A percentile compares a stretch with the other conserved stretches of the same genome.
These are phyloP conservation scores for Globisporangium radiosum DNA, from an alignment of 352 stramenopile species.

Conservation along the genomic window DNA sequence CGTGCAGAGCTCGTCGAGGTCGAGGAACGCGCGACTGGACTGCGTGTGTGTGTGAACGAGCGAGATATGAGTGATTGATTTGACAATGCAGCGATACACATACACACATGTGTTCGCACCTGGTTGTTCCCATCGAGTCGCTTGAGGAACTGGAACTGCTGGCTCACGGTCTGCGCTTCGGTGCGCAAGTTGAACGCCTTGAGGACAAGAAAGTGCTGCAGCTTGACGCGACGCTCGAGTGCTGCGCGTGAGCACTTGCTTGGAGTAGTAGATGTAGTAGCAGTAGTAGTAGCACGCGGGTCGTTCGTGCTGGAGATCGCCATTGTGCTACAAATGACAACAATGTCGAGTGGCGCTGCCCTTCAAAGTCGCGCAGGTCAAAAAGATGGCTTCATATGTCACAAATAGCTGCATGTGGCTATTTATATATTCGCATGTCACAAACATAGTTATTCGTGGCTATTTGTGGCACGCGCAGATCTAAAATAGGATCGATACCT, in stretches of 20 bases:
- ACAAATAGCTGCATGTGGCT: neutral
- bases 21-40: constrained; percentile 26
- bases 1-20: constrained; percentile 52
- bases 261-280: neutral
- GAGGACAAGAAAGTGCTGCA: constrained; percentile 77
- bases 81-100: neutral
- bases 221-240: constrained; percentile 37
- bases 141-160: constrained; percentile 62
- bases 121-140: constrained; percentile 15
- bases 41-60: constrained; percentile 2
- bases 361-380: neutral
- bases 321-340: constrained; percentile 3
- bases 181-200: constrained; percentile 75
- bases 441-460: no score
- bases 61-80: neutral
- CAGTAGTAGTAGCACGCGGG: neutral
- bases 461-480: no score
- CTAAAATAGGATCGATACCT: no score
- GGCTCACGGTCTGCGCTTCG: constrained; percentile 40
- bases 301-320: neutral
- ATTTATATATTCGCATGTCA: no score
- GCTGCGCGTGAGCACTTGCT: constrained; percentile 2
- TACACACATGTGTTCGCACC: constrained; percentile 1
- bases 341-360: neutral
- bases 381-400: neutral